Evolutionary conservation across 345 rosid species (phyloP).

Genomic region (Durio zibethinus): DNA sequence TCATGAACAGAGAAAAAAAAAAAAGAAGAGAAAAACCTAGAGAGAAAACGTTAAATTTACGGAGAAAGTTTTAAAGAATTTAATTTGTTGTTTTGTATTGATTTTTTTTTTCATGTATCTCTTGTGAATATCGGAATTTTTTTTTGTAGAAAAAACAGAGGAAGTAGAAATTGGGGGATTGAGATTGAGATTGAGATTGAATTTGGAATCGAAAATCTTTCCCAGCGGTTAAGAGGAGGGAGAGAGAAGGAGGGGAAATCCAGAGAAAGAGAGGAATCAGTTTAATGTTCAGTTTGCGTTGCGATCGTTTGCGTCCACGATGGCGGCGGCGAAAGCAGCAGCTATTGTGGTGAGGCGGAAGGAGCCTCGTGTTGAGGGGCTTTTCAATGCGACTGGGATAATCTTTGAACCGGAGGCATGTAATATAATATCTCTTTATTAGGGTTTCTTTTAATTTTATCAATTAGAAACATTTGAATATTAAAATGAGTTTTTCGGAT

Average conservation of each 20-base stretch:
- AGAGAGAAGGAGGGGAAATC: conserved; percentile 17
- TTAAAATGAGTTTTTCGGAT: neutral
- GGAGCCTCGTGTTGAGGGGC: conserved; percentile 32
- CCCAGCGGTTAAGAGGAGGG: conserved; percentile 26
- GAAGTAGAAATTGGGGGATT: neutral
- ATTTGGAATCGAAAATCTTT: conserved; percentile 18
- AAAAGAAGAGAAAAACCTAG: neutral
- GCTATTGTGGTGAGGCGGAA: conserved; percentile 22
- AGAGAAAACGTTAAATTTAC: neutral
- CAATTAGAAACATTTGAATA: neutral
- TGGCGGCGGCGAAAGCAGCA: conserved; percentile 24
- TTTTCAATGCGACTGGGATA: conserved; percentile 35
- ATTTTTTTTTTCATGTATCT: conserved; percentile 11
- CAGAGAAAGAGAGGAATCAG: neutral
- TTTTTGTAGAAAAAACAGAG: neutral
- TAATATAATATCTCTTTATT: conserved; percentile 23
- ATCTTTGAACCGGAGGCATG: conserved; percentile 50
- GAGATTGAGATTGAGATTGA: neutral
- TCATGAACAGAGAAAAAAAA: conserved; percentile 11
- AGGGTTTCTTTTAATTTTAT: conserved; percentile 22
- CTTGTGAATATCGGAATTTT: conserved; percentile 25
- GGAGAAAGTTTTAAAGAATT: neutral
- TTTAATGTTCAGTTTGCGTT: conserved; percentile 28
- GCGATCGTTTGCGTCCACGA: conserved; percentile 23
- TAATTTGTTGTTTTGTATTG: neutral